Evolutionary conservation across 2,329 filamentous ascomycete species (phyloP).

Genomic region (Colletotrichum australisinense): DNA sequence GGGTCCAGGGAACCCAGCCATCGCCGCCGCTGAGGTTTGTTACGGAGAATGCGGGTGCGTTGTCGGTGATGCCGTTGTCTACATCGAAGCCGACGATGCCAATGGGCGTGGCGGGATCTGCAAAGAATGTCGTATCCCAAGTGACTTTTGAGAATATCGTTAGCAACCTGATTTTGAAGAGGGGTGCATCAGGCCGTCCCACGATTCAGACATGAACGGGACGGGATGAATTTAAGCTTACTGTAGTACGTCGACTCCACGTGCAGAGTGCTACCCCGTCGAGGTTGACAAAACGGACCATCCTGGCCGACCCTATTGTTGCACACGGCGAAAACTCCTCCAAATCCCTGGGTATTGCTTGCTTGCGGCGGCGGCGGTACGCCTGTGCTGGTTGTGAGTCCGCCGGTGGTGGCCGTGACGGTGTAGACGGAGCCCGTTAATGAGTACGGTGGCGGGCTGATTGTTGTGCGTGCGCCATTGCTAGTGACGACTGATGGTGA

Average conservation of each 20-base stretch:
- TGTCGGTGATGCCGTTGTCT: conserved; percentile 27
- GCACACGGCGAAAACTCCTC: conserved; percentile 46
- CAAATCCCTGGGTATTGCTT: conserved; percentile 38
- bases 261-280: conserved; percentile 41
- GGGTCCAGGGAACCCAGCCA: conserved; percentile 44
- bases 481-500: conserved; percentile 41
- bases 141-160: conserved; percentile 43
- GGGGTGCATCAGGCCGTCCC: not conserved
- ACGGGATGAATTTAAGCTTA: conserved; percentile 35
- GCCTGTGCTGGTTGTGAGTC: conserved; percentile 44
- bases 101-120: conserved; percentile 35
- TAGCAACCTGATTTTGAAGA: not conserved
- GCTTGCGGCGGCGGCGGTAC: conserved; percentile 46
- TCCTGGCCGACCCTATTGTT: conserved; percentile 39
- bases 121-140: conserved; percentile 44
- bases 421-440: conserved; percentile 45
- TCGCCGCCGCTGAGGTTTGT: conserved; percentile 37
- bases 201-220: not conserved
- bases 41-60: conserved; percentile 35
- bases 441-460: conserved; percentile 42
- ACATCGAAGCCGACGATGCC: conserved; percentile 36
- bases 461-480: conserved; percentile 42
- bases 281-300: conserved; percentile 48
- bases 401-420: conserved; percentile 39
- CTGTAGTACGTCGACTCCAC: conserved; percentile 48